These are phyloP conservation scores for Raffaelea ambrosiae DNA, from an alignment of 2,329 filamentous ascomycete species.

Conservation along the genomic window DNA sequence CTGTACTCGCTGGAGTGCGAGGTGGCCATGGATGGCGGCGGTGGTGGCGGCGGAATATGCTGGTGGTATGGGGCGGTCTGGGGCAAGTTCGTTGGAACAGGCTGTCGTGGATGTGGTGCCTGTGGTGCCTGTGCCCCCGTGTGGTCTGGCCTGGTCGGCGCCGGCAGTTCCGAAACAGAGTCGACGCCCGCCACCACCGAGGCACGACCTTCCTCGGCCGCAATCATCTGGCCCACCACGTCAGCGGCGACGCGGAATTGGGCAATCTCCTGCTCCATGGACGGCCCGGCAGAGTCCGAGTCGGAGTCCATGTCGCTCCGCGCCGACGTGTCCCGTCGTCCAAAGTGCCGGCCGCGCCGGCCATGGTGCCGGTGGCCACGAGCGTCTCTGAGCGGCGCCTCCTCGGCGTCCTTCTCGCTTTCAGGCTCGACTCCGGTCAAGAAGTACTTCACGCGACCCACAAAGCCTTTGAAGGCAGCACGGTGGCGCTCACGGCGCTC, in stretches of 20 bases:
- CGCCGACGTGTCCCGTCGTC: not conserved
- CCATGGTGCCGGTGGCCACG: too few species aligned
- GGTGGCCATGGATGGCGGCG: not conserved
- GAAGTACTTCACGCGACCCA: constrained; percentile 15
- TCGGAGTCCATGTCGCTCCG: not conserved
- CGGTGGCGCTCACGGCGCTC: constrained; percentile 15
- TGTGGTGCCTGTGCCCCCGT: not conserved
- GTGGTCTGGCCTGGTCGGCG: not conserved
- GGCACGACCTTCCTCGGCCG: constrained; percentile 29
- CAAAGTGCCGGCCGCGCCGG: too few species aligned
- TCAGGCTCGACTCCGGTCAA: constrained; percentile 11
- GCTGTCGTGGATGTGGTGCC: not conserved
- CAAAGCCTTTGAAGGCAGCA: constrained; percentile 20
- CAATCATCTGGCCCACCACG: constrained; percentile 36
- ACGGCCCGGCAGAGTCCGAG: constrained; percentile 14
- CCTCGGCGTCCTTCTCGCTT: constrained; percentile 23
- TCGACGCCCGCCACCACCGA: constrained; percentile 2
- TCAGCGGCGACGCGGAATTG: constrained; percentile 36
- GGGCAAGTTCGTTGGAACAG: not conserved
- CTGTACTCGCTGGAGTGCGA: not conserved
- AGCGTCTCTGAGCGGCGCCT: too few species aligned
- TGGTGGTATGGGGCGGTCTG: not conserved
- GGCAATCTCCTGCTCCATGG: constrained; percentile 41
- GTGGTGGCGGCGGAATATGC: not conserved
- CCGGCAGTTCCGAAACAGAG: not conserved